Percentiles rank a stretch among this genome's conserved stretches.
These are phyloP conservation scores for Lumnitzera racemosa DNA, from an alignment of 345 rosid species.

Conservation along the genomic window DNA sequence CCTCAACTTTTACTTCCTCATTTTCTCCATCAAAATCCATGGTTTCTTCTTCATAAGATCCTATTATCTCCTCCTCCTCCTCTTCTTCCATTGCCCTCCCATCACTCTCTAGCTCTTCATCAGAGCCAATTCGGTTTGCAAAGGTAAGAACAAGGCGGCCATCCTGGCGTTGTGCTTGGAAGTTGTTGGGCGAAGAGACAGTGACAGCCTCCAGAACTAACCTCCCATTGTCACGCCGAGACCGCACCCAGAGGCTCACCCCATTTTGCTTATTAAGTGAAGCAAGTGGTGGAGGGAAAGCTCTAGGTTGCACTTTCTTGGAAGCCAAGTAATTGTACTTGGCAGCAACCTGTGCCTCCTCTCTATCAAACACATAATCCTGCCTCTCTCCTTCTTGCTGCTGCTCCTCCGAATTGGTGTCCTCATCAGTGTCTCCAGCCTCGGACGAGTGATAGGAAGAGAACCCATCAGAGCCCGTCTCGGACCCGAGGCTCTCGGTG, in stretches of 20 bases:
- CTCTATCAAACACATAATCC: background rate
- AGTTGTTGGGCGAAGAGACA: slow-evolving; percentile 53
- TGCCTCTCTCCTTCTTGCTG: background rate
- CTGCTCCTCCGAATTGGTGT: slow-evolving; percentile 17
- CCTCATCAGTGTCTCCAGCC: slow-evolving; percentile 35
- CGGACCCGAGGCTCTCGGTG: slow-evolving; percentile 98
- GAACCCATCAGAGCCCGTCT: slow-evolving; percentile 87
- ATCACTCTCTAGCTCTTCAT: background rate
- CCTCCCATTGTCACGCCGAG: slow-evolving; percentile 78
- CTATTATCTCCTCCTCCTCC: slow-evolving; percentile 1
- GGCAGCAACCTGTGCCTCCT: background rate
- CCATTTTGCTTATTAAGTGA: slow-evolving; percentile 53
- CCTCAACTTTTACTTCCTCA: slow-evolving; percentile 13
- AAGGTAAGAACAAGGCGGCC: slow-evolving; percentile 89
- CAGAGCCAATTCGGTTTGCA: slow-evolving; percentile 1
- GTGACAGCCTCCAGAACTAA: slow-evolving; percentile 87
- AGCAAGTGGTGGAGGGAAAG: slow-evolving; percentile 82
- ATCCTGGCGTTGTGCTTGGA: slow-evolving; percentile 66
- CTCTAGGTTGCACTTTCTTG: slow-evolving; percentile 25
- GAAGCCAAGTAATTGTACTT: slow-evolving; percentile 4
- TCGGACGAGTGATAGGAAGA: slow-evolving; percentile 60
- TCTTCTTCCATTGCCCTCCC: background rate
- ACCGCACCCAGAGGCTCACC: slow-evolving; percentile 53
- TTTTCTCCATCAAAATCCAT: background rate
- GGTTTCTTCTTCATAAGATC: background rate